Evolutionary conservation across 306 rosid genomes (phyloP).

Genomic region (Crotalaria pallida): DNA sequence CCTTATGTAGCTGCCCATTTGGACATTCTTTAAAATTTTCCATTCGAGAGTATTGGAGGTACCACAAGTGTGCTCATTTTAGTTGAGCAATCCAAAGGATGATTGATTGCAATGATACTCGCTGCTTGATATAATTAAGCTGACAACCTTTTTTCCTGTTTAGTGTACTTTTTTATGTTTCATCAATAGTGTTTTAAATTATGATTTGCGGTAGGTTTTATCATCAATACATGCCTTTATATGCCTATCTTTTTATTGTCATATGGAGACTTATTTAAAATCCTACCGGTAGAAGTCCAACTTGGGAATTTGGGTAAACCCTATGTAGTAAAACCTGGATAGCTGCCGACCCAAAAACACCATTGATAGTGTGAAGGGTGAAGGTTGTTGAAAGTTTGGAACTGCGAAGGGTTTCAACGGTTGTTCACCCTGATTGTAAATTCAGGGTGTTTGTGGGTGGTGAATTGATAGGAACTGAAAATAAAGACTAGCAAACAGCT

Average conservation of each 20-base stretch:
- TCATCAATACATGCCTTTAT: not conserved
- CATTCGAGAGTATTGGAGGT: not conserved
- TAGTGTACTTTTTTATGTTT: not conserved
- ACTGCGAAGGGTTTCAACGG: too few species aligned
- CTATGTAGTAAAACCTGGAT: not conserved
- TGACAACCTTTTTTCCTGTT: not conserved
- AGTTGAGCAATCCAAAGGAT: not conserved
- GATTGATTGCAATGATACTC: not conserved
- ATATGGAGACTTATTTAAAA: not conserved
- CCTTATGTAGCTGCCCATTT: not conserved
- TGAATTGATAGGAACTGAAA: too few species aligned
- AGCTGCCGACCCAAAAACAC: too few species aligned
- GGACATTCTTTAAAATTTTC: constrained; percentile 2
- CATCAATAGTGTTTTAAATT: not conserved
- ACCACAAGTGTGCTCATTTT: not conserved
- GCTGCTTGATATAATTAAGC: not conserved
- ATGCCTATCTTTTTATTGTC: constrained; percentile 7
- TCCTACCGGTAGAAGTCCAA: not conserved
- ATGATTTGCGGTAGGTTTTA: not conserved
- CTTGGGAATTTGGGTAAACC: not conserved
- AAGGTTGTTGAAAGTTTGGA: too few species aligned
- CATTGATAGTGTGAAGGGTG: too few species aligned
- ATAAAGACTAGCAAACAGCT: too few species aligned
- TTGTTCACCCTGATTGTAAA: too few species aligned
- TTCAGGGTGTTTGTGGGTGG: too few species aligned